Evolutionary conservation across 169 alveolate genomes (phyloP).

Genomic region (Perkinsus marinus): DNA sequence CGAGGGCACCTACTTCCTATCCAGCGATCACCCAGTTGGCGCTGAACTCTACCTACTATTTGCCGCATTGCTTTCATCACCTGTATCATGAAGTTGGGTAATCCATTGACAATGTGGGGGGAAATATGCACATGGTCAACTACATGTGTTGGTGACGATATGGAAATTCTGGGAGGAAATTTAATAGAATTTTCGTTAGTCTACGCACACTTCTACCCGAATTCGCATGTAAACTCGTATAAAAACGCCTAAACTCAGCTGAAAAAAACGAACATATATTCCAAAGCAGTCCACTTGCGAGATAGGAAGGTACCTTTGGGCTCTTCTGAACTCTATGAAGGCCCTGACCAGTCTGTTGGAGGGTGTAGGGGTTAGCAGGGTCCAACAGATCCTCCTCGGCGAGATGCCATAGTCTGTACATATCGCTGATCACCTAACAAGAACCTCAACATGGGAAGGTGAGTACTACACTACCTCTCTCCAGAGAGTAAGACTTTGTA

Average conservation of each 20-base stretch:
- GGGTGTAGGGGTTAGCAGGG: constrained; percentile 53
- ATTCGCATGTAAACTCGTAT: no score
- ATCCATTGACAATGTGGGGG: no score
- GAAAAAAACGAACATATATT: no score
- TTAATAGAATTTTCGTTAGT: no score
- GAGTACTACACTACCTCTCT: constrained; percentile 60
- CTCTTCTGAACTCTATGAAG: constrained; percentile 30
- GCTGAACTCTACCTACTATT: constrained; percentile 54
- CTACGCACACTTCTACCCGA: no score
- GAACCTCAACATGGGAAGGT: no score
- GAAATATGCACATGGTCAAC: no score
- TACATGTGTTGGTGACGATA: no score
- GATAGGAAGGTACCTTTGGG: constrained; percentile 19
- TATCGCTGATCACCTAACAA: constrained; percentile 43
- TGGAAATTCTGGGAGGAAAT: no score
- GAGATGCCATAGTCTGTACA: constrained; percentile 72
- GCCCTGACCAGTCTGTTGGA: constrained; percentile 77
- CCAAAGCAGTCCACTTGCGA: no score
- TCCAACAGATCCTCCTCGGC: constrained; percentile 76
- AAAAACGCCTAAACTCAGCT: no score
- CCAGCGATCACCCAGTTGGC: constrained; percentile 53
- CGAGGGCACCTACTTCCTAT: constrained; percentile 30
- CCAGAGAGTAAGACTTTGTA: constrained; percentile 77
- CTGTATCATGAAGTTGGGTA: neutral
- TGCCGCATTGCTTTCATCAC: constrained; percentile 56